A percentile compares a stretch with the other conserved stretches of the same genome.
phyloP scores from a whole-genome alignment of 768 basidiomycete species.

The Lentinula boryana region DNA sequence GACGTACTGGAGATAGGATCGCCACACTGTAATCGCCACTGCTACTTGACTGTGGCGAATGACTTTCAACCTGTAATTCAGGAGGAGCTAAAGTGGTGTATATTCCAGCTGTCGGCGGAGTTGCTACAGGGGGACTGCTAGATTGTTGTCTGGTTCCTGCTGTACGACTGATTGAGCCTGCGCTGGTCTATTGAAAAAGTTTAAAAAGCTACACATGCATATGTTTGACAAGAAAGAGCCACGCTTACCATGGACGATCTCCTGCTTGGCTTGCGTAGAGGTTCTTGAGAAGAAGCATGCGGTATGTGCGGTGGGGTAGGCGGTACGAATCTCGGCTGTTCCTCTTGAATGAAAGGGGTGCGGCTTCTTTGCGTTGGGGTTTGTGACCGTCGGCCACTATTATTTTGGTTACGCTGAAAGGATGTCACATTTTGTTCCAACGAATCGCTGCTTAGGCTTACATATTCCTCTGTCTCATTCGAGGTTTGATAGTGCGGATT shows the following conservation, averaged over 20 bases:
- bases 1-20: conserved; percentile 1
- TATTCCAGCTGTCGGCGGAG: neutral
- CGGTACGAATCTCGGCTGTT: neutral
- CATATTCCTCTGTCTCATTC: neutral
- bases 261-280: neutral
- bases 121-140: neutral
- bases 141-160: neutral
- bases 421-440: neutral
- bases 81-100: conserved; percentile 5
- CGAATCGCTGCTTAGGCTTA: neutral
- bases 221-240: too few species aligned
- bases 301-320: neutral
- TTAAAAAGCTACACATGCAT: too few species aligned
- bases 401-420: neutral
- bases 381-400: neutral
- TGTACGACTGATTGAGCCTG: conserved; percentile 2
- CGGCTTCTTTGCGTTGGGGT: neutral
- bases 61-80: neutral
- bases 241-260: neutral
- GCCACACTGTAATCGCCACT: neutral
- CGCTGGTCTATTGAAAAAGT: neutral
- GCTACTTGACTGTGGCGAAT: conserved; percentile 2
- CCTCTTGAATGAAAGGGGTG: neutral
- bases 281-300: neutral
- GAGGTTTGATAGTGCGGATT: conserved; percentile 2